Evolutionary conservation across 345 rosid genomes (phyloP).

Genomic region (Eucalyptus cloeziana): DNA sequence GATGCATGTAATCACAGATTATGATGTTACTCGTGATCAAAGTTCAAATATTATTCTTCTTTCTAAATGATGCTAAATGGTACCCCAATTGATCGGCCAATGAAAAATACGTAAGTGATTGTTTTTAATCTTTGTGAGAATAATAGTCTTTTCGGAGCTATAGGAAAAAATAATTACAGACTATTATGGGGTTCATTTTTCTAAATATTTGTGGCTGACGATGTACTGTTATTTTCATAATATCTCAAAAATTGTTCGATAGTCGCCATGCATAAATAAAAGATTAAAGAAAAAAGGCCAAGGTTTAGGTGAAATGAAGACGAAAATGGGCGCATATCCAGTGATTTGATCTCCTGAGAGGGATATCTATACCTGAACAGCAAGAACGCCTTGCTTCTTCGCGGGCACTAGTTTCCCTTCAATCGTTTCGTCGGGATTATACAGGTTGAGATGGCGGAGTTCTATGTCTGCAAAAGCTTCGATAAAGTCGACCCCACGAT

Average conservation of each 20-base stretch:
- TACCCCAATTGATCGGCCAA: not conserved
- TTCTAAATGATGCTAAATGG: not conserved
- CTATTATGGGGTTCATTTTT: too few species aligned
- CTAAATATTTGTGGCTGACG: not conserved
- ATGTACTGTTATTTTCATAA: too few species aligned
- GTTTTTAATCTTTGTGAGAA: too few species aligned
- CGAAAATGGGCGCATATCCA: not conserved
- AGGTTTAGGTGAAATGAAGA: not conserved
- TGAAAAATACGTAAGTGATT: too few species aligned
- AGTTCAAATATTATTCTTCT: not conserved
- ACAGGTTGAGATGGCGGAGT: constrained; percentile 43
- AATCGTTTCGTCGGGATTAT: constrained; percentile 57
- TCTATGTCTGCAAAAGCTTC: constrained; percentile 49
- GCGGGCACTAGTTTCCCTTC: constrained; percentile 56
- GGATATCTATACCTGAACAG: constrained; percentile 40
- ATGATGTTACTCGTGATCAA: not conserved
- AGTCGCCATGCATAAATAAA: not conserved
- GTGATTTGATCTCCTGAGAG: not conserved
- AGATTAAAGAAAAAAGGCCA: not conserved
- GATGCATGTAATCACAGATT: not conserved
- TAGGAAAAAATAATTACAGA: too few species aligned
- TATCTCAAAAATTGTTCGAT: not conserved
- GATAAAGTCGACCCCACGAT: constrained; percentile 65
- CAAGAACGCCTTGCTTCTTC: constrained; percentile 41
- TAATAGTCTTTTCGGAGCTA: not conserved